Percentiles rank a stretch among this genome's conserved stretches.
Conservation (phyloP, 805 yeast genomes). For the Allodekkera sacchari region DNA sequence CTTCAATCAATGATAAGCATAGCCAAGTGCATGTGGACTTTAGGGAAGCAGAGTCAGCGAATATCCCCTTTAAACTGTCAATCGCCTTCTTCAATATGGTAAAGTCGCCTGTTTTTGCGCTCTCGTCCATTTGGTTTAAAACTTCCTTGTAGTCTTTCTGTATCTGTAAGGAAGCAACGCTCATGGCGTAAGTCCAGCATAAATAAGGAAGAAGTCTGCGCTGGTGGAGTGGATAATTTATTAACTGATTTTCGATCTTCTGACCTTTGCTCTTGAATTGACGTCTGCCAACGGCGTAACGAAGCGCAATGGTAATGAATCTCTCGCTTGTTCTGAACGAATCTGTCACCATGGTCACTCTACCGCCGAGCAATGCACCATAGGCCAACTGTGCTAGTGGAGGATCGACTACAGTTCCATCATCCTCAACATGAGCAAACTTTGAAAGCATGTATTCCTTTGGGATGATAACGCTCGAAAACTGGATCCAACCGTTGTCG, state of each 20-base stretch:
- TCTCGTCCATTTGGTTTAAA: constrained; percentile 45
- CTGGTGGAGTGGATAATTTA: constrained; percentile 86
- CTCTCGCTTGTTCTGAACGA: constrained; percentile 75
- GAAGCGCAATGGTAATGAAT: constrained; percentile 72
- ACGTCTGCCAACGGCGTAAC: constrained; percentile 85
- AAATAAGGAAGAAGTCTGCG: constrained; percentile 78
- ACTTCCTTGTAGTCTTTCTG: constrained; percentile 42
- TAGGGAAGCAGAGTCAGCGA: constrained; percentile 78
- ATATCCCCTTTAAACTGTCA: constrained; percentile 62
- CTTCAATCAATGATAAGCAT: constrained; percentile 71
- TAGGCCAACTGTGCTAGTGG: constrained; percentile 85
- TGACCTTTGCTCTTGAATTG: constrained; percentile 56
- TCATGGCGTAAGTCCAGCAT: constrained; percentile 70
- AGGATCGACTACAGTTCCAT: constrained; percentile 66
- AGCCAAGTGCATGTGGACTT: constrained; percentile 90
- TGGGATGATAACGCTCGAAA: constrained; percentile 75
- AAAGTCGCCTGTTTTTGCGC: constrained; percentile 40
- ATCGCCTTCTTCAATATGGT: constrained; percentile 39
- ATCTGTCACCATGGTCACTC: constrained; percentile 85
- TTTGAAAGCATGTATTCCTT: constrained; percentile 74
- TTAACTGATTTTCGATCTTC: constrained; percentile 56
- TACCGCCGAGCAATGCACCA: constrained; percentile 79
- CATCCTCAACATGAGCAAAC: constrained; percentile 60
- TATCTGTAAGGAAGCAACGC: constrained; percentile 61
- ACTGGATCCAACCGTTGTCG: constrained; percentile 96